These are phyloP conservation scores for Tagetes patula DNA, from an alignment of 129 eudicot species.

Conservation along the genomic window DNA sequence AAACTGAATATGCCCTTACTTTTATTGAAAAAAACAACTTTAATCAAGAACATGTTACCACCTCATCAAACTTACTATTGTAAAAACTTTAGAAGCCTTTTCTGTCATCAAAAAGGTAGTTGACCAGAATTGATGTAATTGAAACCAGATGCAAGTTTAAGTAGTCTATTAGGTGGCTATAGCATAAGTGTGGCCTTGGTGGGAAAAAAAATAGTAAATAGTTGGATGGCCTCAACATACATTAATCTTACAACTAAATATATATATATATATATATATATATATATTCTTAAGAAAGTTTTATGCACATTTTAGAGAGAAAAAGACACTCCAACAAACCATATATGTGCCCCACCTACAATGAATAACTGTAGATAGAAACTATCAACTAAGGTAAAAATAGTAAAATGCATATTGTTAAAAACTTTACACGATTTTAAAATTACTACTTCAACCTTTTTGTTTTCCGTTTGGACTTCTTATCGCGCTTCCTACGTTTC, in stretches of 20 bases:
- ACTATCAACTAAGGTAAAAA: background rate
- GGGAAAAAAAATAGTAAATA: background rate
- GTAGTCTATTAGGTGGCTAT: background rate
- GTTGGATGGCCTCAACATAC: background rate
- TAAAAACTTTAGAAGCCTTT: background rate
- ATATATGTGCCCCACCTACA: background rate
- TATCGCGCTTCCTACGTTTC: slow-evolving; percentile 74
- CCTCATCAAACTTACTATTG: background rate
- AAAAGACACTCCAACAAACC: background rate
- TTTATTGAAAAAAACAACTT: background rate
- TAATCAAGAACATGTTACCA: background rate
- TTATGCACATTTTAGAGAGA: background rate
- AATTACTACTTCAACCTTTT: slow-evolving; percentile 51
- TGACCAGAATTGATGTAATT: background rate
- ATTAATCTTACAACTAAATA: background rate
- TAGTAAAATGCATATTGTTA: background rate
- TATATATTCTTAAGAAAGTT: background rate
- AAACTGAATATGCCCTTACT: background rate
- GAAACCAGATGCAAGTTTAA: background rate
- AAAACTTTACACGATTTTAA: background rate
- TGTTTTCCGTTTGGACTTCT: slow-evolving; percentile 68
- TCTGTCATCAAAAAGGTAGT: background rate
- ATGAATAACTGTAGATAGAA: background rate
- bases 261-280: background rate
- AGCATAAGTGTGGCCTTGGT: background rate